Base-by-base conservation (phyloP, 352 stramenopile genomes). In the Globisporangium polare region DNA sequence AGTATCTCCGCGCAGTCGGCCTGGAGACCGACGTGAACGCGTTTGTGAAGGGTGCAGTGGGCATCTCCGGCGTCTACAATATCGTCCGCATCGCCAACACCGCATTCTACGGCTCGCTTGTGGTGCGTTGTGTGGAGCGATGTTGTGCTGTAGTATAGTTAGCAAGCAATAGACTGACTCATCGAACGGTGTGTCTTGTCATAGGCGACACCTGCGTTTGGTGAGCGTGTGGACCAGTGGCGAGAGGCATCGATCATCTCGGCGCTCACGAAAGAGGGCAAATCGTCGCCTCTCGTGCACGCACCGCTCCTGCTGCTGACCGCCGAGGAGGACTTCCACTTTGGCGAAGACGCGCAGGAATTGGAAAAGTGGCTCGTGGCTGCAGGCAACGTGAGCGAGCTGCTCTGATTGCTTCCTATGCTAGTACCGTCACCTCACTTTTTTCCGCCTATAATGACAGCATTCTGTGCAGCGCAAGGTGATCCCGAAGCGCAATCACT, bases 31-130 rank as follows among this genome's bases (percentile, higher is more conserved):
- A 62, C 12, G 63, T 79, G 20, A 60, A 59, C n/a, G 53, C 51
- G 13, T 75, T 81, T 22, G 71, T 93, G 20, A 74, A 70, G 31
- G 78, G 76, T 22, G 73, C 80, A 6, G 74, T 95, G 10, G 84
- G 86, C 12, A 87, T 95, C 51, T 92, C 84, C 1, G 86, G 86
- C 2, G 86, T 94, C 4, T 95, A 95, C 68, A 94, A 95, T 60
- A 82, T 95, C 53, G 83, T 94, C 20, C 80, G 83, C 0, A 71
- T 94, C 20, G 84, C 86, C 4, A 92, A 93, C 57, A 71, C 83
- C 2, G 60, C 77, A 0, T 74, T 95, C 52, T 95, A 92, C 51
- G 83, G 86, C 12, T 63, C 79, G 3, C 55, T 95, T 0, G 78
- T 86, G 46, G 77, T 57, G 49, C 24, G 53, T 20, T 46, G n/a